Evolutionary conservation across 106 monocot genomes (phyloP).

Genomic region (Apostasia ramifera): DNA sequence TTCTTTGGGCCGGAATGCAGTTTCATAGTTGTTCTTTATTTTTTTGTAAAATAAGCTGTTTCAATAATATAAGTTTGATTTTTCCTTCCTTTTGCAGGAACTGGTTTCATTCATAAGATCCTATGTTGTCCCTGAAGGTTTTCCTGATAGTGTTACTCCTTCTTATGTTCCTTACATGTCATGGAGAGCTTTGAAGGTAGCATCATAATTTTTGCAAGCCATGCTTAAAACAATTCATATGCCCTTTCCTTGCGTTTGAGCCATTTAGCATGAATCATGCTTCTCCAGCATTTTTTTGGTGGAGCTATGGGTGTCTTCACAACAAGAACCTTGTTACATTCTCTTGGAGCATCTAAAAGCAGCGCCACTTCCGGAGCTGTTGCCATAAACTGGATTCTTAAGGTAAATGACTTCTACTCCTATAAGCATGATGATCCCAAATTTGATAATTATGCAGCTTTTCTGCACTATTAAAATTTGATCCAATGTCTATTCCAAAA

Average conservation of each 20-base stretch:
- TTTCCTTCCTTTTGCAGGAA: slow-evolving; percentile 40
- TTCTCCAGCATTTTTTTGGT: slow-evolving; percentile 91
- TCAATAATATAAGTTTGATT: no score
- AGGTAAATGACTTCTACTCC: slow-evolving; percentile 34
- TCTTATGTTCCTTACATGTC: slow-evolving; percentile 99
- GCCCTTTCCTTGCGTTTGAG: background rate
- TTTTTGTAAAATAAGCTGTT: no score
- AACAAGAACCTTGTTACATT: slow-evolving; percentile 69
- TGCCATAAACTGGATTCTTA: slow-evolving; percentile 99
- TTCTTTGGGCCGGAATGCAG: no score
- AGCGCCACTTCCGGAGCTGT: slow-evolving; percentile 78
- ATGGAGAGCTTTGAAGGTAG: slow-evolving; percentile 98
- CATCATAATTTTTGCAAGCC: background rate
- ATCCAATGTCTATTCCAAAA: no score
- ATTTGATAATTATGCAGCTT: background rate
- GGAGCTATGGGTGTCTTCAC: slow-evolving; percentile 99
- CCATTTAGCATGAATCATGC: background rate
- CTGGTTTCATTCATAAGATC: slow-evolving; percentile 87
- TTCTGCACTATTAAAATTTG: background rate
- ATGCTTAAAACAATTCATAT: slow-evolving; percentile 1
- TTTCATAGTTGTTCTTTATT: no score
- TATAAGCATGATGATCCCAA: background rate
- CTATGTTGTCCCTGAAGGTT: slow-evolving; percentile 95
- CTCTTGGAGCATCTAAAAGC: slow-evolving; percentile 88
- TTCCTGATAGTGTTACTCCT: slow-evolving; percentile 95